Evolutionary conservation across 1,284 basidiomycete genomes (phyloP).

Genomic region (Omphalotus olearius): DNA sequence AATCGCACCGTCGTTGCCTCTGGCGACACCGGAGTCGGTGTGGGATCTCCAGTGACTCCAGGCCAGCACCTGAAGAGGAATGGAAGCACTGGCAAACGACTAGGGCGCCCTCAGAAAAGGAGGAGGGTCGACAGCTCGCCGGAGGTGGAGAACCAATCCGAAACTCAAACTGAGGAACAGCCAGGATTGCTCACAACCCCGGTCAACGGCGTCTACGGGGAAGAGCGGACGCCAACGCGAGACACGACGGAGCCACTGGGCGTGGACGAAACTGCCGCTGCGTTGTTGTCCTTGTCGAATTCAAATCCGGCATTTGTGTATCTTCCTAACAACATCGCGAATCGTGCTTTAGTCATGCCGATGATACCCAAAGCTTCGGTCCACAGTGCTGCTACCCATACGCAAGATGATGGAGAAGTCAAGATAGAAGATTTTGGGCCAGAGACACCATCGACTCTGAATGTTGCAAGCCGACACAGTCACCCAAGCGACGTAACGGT

Average conservation of each 20-base stretch:
- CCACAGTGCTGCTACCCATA: no score
- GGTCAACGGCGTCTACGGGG: neutral
- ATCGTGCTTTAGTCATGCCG: no score
- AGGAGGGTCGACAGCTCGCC: slow-evolving; percentile 40
- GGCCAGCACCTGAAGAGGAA: neutral
- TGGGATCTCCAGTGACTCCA: neutral
- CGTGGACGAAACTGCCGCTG: neutral
- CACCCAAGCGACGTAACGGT: slow-evolving; percentile 55
- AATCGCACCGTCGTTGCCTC: slow-evolving; percentile 2
- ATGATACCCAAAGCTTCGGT: no score
- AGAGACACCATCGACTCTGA: slow-evolving; percentile 24
- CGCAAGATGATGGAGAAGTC: no score
- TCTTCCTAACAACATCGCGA: no score
- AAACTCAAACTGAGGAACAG: no score
- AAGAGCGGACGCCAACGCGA: neutral
- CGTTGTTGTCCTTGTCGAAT: slow-evolving; percentile 5
- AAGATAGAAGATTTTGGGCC: no score
- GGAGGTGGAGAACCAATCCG: slow-evolving; percentile 22
- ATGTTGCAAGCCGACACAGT: slow-evolving; percentile 46
- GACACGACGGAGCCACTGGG: slow-evolving; percentile 3
- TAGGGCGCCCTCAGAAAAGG: slow-evolving; percentile 37
- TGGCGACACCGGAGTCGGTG: neutral
- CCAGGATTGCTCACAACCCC: neutral
- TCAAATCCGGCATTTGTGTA: slow-evolving; percentile 14
- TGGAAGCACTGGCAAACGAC: neutral